phyloP scores from a whole-genome alignment of 2,329 filamentous ascomycete genomes.

The Epichloe gansuensis region DNA sequence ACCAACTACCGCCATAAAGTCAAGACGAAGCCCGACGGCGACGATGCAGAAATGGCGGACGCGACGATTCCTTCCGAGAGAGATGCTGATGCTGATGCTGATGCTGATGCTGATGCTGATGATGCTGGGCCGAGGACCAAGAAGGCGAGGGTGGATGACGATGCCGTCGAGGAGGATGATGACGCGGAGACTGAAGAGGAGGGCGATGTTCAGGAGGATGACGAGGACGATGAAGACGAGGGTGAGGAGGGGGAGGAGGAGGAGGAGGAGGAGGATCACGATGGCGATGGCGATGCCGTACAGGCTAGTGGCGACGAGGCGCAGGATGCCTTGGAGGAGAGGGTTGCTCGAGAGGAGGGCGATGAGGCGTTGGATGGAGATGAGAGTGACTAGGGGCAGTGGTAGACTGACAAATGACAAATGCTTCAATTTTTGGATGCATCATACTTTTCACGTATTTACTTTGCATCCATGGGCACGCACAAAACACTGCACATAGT shows the following conservation, averaged over 20 bases:
- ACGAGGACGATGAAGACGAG: conserved; percentile 27
- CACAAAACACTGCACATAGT: too few relatives aligned
- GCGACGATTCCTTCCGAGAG: conserved; percentile 14
- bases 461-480: too few relatives aligned
- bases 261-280: conserved; percentile 24
- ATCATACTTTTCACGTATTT: too few relatives aligned
- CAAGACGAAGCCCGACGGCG: conserved; percentile 40
- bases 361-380: conserved; percentile 52
- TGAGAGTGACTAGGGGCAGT: conserved; percentile 37
- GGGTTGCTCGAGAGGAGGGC: conserved; percentile 32
- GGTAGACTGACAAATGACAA: too few relatives aligned
- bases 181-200: conserved; percentile 15
- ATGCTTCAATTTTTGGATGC: too few relatives aligned
- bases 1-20: conserved; percentile 60
- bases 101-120: background rate
- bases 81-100: conserved; percentile 12
- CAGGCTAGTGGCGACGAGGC: conserved; percentile 32
- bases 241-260: conserved; percentile 31
- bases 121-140: conserved; percentile 26
- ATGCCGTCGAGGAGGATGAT: conserved; percentile 12
- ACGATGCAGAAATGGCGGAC: conserved; percentile 26
- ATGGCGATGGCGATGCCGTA: conserved; percentile 27
- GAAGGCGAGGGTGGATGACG: conserved; percentile 28
- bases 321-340: conserved; percentile 39
- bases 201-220: conserved; percentile 32